Percentiles rank a stretch among this genome's conserved stretches.
These are phyloP conservation scores for Chrysoporthe cubensis DNA, from an alignment of 2,329 filamentous ascomycete genomes.

Conservation along the genomic window DNA sequence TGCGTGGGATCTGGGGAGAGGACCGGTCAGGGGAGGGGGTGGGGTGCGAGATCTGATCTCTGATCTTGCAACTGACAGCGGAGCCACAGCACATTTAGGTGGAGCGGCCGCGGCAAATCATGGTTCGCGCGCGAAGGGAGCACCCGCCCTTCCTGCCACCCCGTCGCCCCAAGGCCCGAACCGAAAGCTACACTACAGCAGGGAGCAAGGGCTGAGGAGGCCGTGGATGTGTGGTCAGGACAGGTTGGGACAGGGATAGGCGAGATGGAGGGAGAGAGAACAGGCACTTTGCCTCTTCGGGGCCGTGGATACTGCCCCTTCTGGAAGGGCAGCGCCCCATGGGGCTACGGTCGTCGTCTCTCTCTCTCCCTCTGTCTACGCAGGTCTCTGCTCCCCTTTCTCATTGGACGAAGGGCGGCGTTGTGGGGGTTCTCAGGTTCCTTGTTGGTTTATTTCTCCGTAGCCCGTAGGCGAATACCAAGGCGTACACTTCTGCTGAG, in stretches of 20 bases:
- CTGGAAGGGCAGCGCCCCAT: conserved; percentile 35
- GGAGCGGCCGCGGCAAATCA: conserved; percentile 25
- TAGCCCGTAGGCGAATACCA: conserved; percentile 23
- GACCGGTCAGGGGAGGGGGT: conserved; percentile 16
- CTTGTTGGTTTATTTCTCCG: conserved; percentile 16
- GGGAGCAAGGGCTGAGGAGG: conserved; percentile 16
- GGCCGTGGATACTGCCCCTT: conserved; percentile 42
- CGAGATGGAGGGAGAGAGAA: conserved; percentile 16
- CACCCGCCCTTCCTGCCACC: conserved; percentile 20
- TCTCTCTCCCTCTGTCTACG: background rate
- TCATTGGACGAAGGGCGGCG: conserved; percentile 27
- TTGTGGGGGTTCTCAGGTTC: conserved; percentile 19
- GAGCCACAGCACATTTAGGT: background rate
- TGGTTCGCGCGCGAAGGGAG: conserved; percentile 25
- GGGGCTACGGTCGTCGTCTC: conserved; percentile 14
- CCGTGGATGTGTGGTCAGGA: conserved; percentile 6
- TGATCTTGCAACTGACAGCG: conserved; percentile 14
- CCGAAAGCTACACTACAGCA: conserved; percentile 24
- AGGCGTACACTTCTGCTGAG: conserved; percentile 12
- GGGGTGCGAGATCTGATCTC: conserved; percentile 19
- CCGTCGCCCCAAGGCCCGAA: conserved; percentile 24
- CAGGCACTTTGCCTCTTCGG: conserved; percentile 41
- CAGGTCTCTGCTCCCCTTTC: conserved; percentile 3
- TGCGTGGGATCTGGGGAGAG: conserved; percentile 25
- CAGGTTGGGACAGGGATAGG: conserved; percentile 20